phyloP scores from a whole-genome alignment of 2,329 filamentous ascomycete genomes.

The Talaromyces funiculosus region DNA sequence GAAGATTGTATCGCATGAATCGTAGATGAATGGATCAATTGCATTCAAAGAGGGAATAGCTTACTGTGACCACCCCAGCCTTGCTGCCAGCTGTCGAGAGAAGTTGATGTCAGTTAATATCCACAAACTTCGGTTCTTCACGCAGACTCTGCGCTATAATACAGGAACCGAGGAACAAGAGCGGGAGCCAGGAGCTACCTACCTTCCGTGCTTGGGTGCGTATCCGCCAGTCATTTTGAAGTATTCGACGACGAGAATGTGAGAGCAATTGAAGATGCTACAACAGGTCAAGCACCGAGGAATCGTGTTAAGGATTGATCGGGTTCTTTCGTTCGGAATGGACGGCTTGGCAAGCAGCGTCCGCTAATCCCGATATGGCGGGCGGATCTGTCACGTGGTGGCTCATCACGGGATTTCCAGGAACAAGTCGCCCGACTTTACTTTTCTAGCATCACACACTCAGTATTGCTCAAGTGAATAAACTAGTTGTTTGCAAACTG shows the following conservation, averaged over 20 bases:
- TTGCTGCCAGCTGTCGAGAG: constrained; percentile 4
- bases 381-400: background rate
- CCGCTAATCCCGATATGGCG: background rate
- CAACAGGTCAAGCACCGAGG: background rate
- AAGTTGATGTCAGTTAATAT: background rate
- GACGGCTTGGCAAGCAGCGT: background rate
- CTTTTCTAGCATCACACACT: background rate
- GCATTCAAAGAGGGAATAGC: background rate
- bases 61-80: constrained; percentile 11
- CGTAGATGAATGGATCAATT: background rate
- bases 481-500: no score
- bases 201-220: constrained; percentile 11
- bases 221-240: constrained; percentile 13
- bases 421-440: background rate
- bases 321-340: constrained; percentile 5
- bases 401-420: background rate
- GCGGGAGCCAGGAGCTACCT: background rate
- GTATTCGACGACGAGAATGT: background rate
- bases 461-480: background rate
- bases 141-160: background rate
- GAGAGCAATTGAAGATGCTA: constrained; percentile 1
- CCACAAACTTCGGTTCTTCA: background rate
- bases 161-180: background rate
- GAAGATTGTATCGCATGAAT: background rate
- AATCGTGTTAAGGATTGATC: constrained; percentile 2